phyloP scores from a whole-genome alignment of 306 rosid genomes.

The Elaeagnus macrophylla region DNA sequence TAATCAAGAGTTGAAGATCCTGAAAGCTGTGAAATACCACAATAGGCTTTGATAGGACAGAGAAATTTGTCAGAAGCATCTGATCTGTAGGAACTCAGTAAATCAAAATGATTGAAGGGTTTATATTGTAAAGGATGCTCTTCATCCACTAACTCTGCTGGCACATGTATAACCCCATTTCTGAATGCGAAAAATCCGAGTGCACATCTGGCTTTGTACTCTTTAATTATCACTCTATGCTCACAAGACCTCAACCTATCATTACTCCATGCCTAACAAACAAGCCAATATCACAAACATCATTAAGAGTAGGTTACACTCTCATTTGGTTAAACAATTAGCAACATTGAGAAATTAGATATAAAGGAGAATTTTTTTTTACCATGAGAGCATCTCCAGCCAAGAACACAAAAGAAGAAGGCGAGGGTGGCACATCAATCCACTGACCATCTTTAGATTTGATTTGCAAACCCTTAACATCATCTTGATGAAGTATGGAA shows the following conservation, averaged over 20 bases:
- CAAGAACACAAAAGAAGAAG: slow-evolving; percentile 22
- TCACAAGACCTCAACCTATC: slow-evolving; percentile 18
- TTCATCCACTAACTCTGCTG: slow-evolving; percentile 30
- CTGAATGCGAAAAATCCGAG: slow-evolving; percentile 25
- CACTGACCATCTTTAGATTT: slow-evolving; percentile 23
- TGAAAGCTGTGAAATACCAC: too few species aligned
- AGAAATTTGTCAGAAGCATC: too few species aligned
- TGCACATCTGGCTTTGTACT: slow-evolving; percentile 16
- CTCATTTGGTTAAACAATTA: too few species aligned
- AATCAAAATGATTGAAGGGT: slow-evolving; percentile 16
- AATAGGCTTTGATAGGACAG: too few species aligned
- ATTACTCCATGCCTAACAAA: slow-evolving; percentile 31
- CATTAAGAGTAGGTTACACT: too few species aligned
- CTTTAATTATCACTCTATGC: slow-evolving; percentile 20
- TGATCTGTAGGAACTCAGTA: too few species aligned
- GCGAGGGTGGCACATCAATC: slow-evolving; percentile 24
- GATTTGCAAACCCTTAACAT: slow-evolving; percentile 25
- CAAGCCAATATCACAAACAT: background rate
- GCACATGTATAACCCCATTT: slow-evolving; percentile 20
- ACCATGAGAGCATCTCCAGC: slow-evolving; percentile 37
- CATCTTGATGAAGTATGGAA: slow-evolving; percentile 29
- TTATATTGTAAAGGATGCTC: slow-evolving; percentile 23
- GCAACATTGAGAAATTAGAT: too few species aligned
- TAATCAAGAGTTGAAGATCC: too few species aligned
- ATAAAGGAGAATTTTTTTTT: too few species aligned